Conservation (phyloP, 495 filamentous ascomycete species). For the Usnea hakonensis region DNA sequence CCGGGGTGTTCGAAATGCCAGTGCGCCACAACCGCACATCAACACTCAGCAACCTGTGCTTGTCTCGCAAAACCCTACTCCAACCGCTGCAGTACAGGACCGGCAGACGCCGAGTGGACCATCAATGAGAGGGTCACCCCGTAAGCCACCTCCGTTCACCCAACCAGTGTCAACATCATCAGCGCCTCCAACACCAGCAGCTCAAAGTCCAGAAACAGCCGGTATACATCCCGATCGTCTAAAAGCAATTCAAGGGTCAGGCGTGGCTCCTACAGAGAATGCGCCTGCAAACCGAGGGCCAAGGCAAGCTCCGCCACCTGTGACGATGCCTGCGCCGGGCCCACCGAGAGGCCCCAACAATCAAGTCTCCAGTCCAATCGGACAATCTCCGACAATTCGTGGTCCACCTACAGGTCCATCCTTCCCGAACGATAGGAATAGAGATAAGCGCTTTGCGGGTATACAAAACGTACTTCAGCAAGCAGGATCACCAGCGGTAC, state of each 20-base stretch:
- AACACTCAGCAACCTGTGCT: slow-evolving; percentile 12
- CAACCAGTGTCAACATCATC: slow-evolving; percentile 6
- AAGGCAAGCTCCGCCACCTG: slow-evolving; percentile 15
- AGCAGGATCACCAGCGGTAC: slow-evolving; percentile 6
- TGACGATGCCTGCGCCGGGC: slow-evolving; percentile 10
- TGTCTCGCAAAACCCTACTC: not conserved
- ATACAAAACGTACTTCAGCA: slow-evolving; percentile 25
- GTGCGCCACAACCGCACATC: slow-evolving; percentile 19
- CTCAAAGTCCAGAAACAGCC: slow-evolving; percentile 18
- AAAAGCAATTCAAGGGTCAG: slow-evolving; percentile 22
- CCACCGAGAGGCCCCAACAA: slow-evolving; percentile 19
- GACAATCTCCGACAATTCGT: slow-evolving; percentile 16
- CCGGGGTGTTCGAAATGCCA: slow-evolving; percentile 21
- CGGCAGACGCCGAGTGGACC: slow-evolving; percentile 23
- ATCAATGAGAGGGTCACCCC: slow-evolving; percentile 17
- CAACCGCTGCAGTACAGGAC: slow-evolving; percentile 11
- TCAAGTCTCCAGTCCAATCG: slow-evolving; percentile 14
- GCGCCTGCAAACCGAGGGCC: slow-evolving; percentile 12
- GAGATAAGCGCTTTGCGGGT: slow-evolving; percentile 26
- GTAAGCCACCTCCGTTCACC: slow-evolving; percentile 15
- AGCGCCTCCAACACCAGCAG: slow-evolving; percentile 15
- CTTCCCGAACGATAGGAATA: slow-evolving; percentile 11
- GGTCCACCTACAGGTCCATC: slow-evolving; percentile 26
- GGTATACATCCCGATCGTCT: slow-evolving; percentile 27
- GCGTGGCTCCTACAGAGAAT: slow-evolving; percentile 4